Conservation (phyloP, 73 alveolate species). For the Symbiodinium natans region DNA sequence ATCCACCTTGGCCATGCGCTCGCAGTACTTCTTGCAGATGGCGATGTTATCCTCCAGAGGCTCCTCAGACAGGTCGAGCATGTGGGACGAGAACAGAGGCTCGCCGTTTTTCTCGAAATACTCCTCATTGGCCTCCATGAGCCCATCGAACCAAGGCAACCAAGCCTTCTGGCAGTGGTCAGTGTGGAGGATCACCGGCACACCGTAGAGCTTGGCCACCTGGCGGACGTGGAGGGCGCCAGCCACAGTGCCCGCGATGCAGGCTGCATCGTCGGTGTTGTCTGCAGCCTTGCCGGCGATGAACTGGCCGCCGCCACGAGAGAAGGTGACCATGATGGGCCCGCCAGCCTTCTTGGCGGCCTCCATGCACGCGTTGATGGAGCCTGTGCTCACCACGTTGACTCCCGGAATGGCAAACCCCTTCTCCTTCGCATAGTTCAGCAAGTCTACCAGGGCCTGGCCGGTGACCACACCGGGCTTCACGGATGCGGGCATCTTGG, state of each 20-base stretch:
- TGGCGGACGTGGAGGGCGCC: conserved; percentile 79
- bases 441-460: conserved; percentile 24
- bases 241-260: conserved; percentile 87
- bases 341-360: conserved; percentile 91
- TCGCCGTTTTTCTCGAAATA: conserved; percentile 88
- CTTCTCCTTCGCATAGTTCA: conserved; percentile 48
- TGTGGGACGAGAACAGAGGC: conserved; percentile 92
- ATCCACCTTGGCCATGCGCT: conserved; percentile 89
- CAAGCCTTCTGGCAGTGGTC: conserved; percentile 88
- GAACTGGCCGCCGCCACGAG: conserved; percentile 82
- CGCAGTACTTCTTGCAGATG: conserved; percentile 92
- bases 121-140: conserved; percentile 1
- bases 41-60: conserved; percentile 73
- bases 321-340: conserved; percentile 66
- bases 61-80: conserved; percentile 87
- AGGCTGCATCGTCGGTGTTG: conserved; percentile 78
- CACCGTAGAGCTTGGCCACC: conserved; percentile 87
- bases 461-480: conserved; percentile 60
- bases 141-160: conserved; percentile 89
- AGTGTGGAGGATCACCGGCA: conserved; percentile 93
- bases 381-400: conserved; percentile 43
- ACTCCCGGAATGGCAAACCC: conserved; percentile 89
- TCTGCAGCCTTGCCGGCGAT: conserved; percentile 82
- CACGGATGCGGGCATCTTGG: conserved; percentile 55
- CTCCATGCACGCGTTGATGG: conserved; percentile 85